These are phyloP conservation scores for Aphanoascus verrucosus DNA, from an alignment of 2,329 filamentous ascomycete genomes.

Conservation along the genomic window DNA sequence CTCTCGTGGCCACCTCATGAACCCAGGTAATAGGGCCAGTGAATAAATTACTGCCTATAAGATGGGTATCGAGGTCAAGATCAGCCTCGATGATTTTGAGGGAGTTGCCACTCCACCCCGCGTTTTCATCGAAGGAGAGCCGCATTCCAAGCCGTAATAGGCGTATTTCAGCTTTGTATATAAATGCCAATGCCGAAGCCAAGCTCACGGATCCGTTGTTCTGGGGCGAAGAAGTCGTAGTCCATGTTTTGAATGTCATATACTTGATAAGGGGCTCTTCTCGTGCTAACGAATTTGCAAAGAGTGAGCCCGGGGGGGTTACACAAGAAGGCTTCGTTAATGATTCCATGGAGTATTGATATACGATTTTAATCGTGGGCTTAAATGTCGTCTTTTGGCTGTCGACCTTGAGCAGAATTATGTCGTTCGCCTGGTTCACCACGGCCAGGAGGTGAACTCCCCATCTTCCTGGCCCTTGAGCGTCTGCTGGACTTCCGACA, in stretches of 20 bases:
- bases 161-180: constrained; percentile 24
- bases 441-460: constrained; percentile 29
- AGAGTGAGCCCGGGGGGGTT: constrained; percentile 23
- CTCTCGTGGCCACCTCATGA: not conserved
- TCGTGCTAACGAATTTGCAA: constrained; percentile 22
- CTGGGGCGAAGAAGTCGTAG: not conserved
- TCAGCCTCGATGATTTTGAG: not conserved
- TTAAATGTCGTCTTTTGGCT: not conserved
- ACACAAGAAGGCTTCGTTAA: constrained; percentile 12
- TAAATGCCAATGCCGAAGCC: constrained; percentile 18
- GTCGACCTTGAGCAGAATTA: constrained; percentile 23
- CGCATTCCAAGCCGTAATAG: not conserved
- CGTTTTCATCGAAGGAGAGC: not conserved
- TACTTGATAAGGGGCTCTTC: constrained; percentile 20
- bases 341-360: constrained; percentile 18
- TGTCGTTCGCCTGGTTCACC: constrained; percentile 32
- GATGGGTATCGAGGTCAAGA: not conserved
- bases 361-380: constrained; percentile 23
- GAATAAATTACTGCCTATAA: not conserved
- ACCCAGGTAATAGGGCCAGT: constrained; percentile 11
- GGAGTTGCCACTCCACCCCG: not conserved
- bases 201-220: not conserved
- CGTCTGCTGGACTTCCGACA: constrained; percentile 9
- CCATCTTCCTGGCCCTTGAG: constrained; percentile 20
- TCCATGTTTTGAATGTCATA: constrained; percentile 29